Conservation (phyloP, 2,329 filamentous ascomycete genomes). For the Phyllosticta citriasiana region DNA sequence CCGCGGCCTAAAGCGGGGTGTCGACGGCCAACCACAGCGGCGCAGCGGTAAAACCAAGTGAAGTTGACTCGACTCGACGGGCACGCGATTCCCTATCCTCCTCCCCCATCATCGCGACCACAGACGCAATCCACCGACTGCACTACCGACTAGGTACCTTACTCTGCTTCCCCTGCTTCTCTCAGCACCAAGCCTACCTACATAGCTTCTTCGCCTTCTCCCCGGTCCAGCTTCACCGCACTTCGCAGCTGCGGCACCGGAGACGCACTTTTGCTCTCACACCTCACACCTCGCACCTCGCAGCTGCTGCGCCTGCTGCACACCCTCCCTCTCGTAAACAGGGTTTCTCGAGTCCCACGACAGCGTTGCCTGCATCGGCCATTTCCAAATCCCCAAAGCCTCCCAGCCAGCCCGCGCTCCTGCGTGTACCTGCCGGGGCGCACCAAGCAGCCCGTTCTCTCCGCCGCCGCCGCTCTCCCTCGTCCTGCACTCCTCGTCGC, state of each 20-base stretch:
- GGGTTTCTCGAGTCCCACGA: constrained; percentile 9
- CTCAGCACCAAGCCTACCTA: not conserved
- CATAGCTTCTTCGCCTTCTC: not conserved
- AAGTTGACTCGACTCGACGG: too few species aligned
- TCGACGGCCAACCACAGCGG: too few species aligned
- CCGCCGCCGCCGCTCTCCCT: not conserved
- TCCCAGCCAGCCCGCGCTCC: constrained; percentile 4
- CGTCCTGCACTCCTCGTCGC: constrained; percentile 13
- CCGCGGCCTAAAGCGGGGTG: too few species aligned
- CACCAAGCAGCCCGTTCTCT: constrained; percentile 1
- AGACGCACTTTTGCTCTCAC: not conserved
- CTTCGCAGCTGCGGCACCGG: constrained; percentile 6
- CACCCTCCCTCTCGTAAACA: constrained; percentile 7
- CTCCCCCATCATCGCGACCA: too few species aligned
- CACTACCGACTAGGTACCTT: too few species aligned
- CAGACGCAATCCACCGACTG: too few species aligned
- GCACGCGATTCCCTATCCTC: too few species aligned
- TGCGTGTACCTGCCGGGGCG: constrained; percentile 10
- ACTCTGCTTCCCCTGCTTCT: not conserved
- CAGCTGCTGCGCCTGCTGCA: not conserved
- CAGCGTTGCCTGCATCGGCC: constrained; percentile 10
- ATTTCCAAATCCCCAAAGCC: constrained; percentile 5
- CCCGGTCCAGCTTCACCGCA: constrained; percentile 5
- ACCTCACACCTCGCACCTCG: not conserved
- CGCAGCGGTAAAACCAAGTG: too few species aligned